Evolutionary conservation across 345 rosid species (phyloP).

Genomic region (Excoecaria cochinchinensis): DNA sequence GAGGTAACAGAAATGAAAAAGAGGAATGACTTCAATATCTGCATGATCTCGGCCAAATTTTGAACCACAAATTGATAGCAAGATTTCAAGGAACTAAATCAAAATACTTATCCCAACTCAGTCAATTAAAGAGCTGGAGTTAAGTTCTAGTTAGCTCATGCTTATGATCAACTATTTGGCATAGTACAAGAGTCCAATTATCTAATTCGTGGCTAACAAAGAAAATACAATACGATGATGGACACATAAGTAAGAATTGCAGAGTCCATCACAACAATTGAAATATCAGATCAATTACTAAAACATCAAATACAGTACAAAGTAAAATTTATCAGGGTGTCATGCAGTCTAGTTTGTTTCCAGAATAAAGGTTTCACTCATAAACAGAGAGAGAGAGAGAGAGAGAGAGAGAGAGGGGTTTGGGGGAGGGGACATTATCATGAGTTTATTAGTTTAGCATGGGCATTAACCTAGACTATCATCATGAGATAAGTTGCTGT

Average conservation of each 20-base stretch:
- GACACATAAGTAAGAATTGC: neutral
- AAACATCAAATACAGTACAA: neutral
- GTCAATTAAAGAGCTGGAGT: neutral
- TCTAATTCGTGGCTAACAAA: neutral
- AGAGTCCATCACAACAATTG: neutral
- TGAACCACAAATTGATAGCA: neutral
- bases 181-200: neutral
- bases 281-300: neutral
- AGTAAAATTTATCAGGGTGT: neutral
- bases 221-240: neutral
- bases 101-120: neutral
- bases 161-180: neutral
- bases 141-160: neutral
- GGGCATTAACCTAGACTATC: slow-evolving; percentile 28
- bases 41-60: neutral
- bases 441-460: neutral
- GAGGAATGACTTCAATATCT: neutral
- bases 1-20: neutral
- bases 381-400: neutral
- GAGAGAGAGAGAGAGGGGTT: neutral
- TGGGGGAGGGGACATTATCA: neutral
- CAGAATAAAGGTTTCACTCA: neutral
- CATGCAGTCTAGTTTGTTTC: neutral
- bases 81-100: neutral
- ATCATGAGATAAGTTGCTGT: slow-evolving; percentile 22